Percentiles rank a stretch among this genome's conserved stretches.
phyloP scores from a whole-genome alignment of 129 eudicot species.

The Calendula officinalis region DNA sequence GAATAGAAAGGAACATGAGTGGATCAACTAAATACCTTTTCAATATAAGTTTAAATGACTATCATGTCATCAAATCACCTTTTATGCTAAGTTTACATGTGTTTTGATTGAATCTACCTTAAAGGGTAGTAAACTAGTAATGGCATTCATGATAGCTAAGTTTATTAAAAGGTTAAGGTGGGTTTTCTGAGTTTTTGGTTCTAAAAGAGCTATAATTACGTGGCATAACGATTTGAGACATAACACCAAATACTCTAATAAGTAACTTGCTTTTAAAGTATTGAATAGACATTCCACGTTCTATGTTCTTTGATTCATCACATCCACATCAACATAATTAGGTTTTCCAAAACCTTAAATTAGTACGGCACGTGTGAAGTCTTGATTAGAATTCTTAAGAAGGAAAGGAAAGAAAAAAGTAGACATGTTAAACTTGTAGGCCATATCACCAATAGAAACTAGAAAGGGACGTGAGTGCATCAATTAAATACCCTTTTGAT shows the following conservation, averaged over 20 bases:
- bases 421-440: neutral
- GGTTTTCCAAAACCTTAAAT: too few relatives aligned
- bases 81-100: neutral
- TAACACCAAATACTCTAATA: too few relatives aligned
- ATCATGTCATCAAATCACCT: neutral
- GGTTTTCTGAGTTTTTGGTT: too few relatives aligned
- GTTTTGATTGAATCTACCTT: too few relatives aligned
- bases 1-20: neutral
- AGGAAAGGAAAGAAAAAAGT: neutral
- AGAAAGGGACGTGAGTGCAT: neutral
- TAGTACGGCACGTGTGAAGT: too few relatives aligned
- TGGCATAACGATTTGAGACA: too few relatives aligned
- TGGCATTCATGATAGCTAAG: too few relatives aligned
- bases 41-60: neutral
- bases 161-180: too few relatives aligned
- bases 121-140: too few relatives aligned
- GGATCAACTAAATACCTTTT: neutral
- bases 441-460: slow-evolving; percentile 4
- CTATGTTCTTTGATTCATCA: neutral
- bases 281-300: neutral
- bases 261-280: too few relatives aligned
- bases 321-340: neutral
- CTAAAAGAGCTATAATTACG: too few relatives aligned
- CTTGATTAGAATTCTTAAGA: neutral
- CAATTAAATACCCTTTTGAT: neutral